These are phyloP conservation scores for Taxillus chinensis DNA, from an alignment of 164 flowering plant genomes.

Conservation along the genomic window DNA sequence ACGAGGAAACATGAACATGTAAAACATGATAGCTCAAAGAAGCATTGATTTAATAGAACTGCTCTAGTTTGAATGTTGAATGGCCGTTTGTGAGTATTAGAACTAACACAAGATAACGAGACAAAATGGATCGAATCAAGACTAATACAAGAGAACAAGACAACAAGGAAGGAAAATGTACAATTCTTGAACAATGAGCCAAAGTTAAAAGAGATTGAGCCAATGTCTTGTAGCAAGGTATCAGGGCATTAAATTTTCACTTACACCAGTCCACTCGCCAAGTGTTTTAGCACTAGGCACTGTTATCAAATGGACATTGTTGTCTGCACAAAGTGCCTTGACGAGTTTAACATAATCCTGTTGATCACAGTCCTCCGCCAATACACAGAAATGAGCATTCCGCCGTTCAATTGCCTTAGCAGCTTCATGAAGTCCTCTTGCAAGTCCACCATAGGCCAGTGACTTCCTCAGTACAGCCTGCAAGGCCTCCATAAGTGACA, in stretches of 20 bases:
- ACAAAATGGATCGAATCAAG: too few relatives aligned
- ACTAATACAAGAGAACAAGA: too few relatives aligned
- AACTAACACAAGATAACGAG: too few relatives aligned
- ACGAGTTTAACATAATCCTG: constrained; percentile 4
- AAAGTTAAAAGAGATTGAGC: too few relatives aligned
- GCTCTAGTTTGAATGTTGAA: too few relatives aligned
- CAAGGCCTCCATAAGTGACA: background rate
- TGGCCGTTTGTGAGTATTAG: too few relatives aligned
- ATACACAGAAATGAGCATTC: background rate
- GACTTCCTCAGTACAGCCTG: constrained; percentile 6
- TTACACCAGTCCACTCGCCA: constrained; percentile 6
- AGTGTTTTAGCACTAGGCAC: constrained; percentile 6
- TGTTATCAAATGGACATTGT: background rate
- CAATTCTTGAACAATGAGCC: too few relatives aligned
- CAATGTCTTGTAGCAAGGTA: too few relatives aligned
- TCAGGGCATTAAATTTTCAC: background rate
- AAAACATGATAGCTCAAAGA: background rate
- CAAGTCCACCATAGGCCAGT: background rate
- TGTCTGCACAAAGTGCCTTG: constrained; percentile 3
- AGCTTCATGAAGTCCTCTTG: constrained; percentile 2
- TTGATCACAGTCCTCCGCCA: constrained; percentile 5
- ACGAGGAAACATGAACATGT: background rate
- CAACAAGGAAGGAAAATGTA: too few relatives aligned
- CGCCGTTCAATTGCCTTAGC: constrained; percentile 5
- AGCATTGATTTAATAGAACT: too few relatives aligned